Evolutionary conservation across 495 filamentous ascomycete species (phyloP), one percentile per base, ranked within the genome.

Genomic region (Penicillium ochrochloron): DNA sequence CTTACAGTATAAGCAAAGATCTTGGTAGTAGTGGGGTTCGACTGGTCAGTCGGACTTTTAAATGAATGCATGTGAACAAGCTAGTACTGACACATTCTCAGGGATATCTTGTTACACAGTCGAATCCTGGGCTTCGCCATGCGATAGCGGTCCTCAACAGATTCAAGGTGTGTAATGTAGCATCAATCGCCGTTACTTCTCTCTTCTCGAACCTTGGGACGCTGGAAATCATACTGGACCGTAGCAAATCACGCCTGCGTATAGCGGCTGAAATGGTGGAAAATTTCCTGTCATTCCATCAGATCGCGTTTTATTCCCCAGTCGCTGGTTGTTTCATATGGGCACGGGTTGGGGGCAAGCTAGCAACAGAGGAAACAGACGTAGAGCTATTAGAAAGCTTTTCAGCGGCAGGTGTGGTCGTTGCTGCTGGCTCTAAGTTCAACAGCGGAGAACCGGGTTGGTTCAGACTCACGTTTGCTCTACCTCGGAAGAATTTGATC

Each of bases 1-100:
- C 31, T 15, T 61, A 61, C 59, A 61, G 59, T 25, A 35, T 53
- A 19, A 61, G 59, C 59, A 61, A 61, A 48, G 59, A 61, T 52
- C 31, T 61, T 0, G 59, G 59, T 23, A 35, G 59, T 34, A 61
- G 46, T 21, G 59, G 59, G 9, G 3, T 61, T 35, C 59, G 59
- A 27, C 29, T 61, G 29, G 59, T 61, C n/a, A 8, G 37, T 42
- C 34, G 12, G 37, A 41, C 10, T 33, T 19, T n/a, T 55, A 6
- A 21, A 48, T 10, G 9, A 48, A 10, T 23, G 23, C 11, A 23
- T 10, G 11, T 2, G 42, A 23, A 19, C 6, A 48, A 10, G 23
- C 42, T 10, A 48, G 10, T 6, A 3, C 42, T 48, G n/a, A 48
- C 19, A 7, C 19, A 48, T 48, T 10, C 19, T 23, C 42, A 48